Evolutionary conservation across 148 eudicot species (phyloP), one percentile per base, ranked within the genome.

Genomic region (Polygonum maritimum): DNA sequence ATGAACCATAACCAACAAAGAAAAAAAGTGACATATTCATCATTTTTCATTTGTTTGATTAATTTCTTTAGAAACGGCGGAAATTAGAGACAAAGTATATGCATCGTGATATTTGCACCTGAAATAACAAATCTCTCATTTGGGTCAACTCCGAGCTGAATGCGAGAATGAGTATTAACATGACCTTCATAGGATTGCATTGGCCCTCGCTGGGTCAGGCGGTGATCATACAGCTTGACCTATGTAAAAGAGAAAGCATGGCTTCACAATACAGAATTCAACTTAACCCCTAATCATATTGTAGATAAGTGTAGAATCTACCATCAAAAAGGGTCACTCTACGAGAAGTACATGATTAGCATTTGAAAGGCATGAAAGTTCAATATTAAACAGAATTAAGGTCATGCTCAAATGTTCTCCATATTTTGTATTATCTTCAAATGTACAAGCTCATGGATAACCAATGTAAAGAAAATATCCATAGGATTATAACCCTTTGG

Each of bases 221-320:
- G 95, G 73, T 92, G 93, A 84, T 94, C 98, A 71, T 91, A 92
- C 51, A 94, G 95, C 84, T 81, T 85, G 73, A 94, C 86, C 98
- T 94, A 87, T 38, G 76, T 52, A 83, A 76, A 51, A 36, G 44
- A 36, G 10, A 38, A 33, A 65, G 1, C 71, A 65, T 35, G 44
- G 44, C 44, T 67, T 67, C 71, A 67, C 18, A 67, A 67, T n/a
- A 5, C 19, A 67, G 71, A 67, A 63, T 38, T 35, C 45, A 36
- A 38, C 44, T 67, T 62, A 15, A 67, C 12, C 71, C 41, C 5
- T 36, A 35, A 67, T 16, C 13, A 35, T 35, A 33, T 67, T 33
- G 18, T 45, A 38, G 38, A 21, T 67, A 67, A 67, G 71, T 38
- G 40, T 38, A 67, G 40, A 63, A 63, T 7, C 69, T 63, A 63